Evolutionary conservation across 805 yeast genomes (phyloP), one percentile per base, ranked within the genome.

Genomic region (Lipomyces mesembrius): DNA sequence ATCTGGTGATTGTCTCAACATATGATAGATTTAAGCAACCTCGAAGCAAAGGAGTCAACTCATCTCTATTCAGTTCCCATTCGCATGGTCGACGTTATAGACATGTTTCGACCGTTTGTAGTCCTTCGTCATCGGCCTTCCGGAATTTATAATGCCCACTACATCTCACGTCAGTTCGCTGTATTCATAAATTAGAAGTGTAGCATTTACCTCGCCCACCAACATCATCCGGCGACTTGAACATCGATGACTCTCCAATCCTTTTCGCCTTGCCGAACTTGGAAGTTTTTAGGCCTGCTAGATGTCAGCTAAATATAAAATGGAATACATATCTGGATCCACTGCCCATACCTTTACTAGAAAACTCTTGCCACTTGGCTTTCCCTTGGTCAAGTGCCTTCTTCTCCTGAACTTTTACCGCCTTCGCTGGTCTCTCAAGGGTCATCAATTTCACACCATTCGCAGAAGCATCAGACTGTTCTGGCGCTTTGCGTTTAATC

Each of bases 291-390:
- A 64, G 9, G 6, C 67, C 67, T 63, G 4, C 9, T n/a, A 17
- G 7, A 17, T 8, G 49, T 43, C 49, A 43, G 49, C 49, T 6
- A n/a, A 17, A n/a, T 3, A n/a, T n/a, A 17, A 5, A 37, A 17
- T 17, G 7, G 20, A 43, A 43, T 43, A n/a, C 9, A 17, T 43
- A 43, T 43, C 49, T 43, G 22, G 22, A 43, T 43, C 9, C 22
- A 43, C 22, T 3, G 17, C 43, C 5, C 20, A 20, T 25, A 22
- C 68, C 69, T 57, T 71, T 73, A 39, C 65, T 65, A 20, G 70
- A 60, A 62, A 76, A 76, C 61, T 64, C 55, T 59, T 76, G 75
- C 78, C 78, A 76, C 57, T 73, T 74, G 5, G 57, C 62, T 63
- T 75, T 71, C 52, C 72, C 62, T 12, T 62, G 57, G 14, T 72